Evolutionary conservation across 345 rosid genomes (phyloP).

Genomic region (Sisymbrium altissimum): DNA sequence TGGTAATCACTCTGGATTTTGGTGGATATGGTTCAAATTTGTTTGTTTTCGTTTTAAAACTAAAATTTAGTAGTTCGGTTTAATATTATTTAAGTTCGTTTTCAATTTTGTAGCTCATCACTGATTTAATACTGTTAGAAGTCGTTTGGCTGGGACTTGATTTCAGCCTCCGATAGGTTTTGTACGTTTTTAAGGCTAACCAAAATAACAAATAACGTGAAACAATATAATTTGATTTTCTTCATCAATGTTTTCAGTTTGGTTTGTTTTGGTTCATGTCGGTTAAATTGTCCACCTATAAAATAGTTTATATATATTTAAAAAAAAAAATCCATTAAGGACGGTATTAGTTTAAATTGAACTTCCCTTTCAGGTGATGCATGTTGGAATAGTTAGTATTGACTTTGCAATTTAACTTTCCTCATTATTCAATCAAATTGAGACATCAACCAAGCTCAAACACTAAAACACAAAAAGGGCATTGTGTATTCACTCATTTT

Average conservation of each 20-base stretch:
- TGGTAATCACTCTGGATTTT: neutral
- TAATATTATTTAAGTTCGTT: neutral
- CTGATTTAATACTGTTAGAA: neutral
- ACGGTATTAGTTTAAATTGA: constrained; percentile 26
- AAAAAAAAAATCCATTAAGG: neutral
- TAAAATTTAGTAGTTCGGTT: neutral
- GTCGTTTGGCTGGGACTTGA: neutral
- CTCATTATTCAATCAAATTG: neutral
- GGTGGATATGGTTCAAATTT: neutral
- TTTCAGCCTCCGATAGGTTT: neutral
- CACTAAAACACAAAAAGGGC: constrained; percentile 17
- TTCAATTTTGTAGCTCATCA: neutral
- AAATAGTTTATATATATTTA: neutral
- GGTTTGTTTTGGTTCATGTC: neutral
- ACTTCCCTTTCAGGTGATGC: constrained; percentile 30
- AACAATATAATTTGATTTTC: neutral
- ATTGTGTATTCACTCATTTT: constrained; percentile 6
- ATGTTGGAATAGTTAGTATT: constrained; percentile 27
- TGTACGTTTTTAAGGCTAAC: neutral
- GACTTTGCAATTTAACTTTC: constrained; percentile 17
- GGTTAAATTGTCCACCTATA: neutral
- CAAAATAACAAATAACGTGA: neutral
- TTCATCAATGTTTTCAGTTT: neutral
- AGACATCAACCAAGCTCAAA: constrained; percentile 11
- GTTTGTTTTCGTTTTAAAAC: neutral